A percentile compares a stretch with the other conserved stretches of the same genome.
Conservation (phyloP, 441 rosid genomes). For the Eruca vesicaria region DNA sequence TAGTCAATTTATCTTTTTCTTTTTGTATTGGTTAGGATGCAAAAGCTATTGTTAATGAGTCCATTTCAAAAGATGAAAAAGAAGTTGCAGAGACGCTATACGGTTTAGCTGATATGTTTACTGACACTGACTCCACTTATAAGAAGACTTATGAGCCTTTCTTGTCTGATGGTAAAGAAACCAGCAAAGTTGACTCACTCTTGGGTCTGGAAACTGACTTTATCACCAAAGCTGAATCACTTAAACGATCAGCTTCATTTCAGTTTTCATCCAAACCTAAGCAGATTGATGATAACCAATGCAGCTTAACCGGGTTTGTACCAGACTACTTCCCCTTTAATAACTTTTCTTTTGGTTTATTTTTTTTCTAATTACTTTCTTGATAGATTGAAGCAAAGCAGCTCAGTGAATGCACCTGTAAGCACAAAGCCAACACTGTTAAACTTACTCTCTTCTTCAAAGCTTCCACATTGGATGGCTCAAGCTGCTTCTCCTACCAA, state of each 20-base stretch:
- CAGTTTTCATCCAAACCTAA: too few species aligned
- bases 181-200: constrained; percentile 36
- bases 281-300: too few species aligned
- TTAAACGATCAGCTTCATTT: not conserved
- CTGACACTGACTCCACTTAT: constrained; percentile 33
- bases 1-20: not conserved
- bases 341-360: not conserved
- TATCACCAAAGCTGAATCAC: not conserved
- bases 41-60: constrained; percentile 38
- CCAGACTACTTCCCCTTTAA: not conserved
- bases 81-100: constrained; percentile 84
- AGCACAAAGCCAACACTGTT: constrained; percentile 25
- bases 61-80: constrained; percentile 84
- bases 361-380: constrained; percentile 5
- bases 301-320: too few species aligned
- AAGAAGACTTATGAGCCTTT: constrained; percentile 31
- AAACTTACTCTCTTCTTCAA: constrained; percentile 24
- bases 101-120: constrained; percentile 81
- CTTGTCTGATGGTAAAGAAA: constrained; percentile 34
- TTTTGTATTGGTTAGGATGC: constrained; percentile 28
- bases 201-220: constrained; percentile 11
- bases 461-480: constrained; percentile 62
- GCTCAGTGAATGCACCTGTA: constrained; percentile 39
- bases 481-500: constrained; percentile 35
- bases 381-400: constrained; percentile 41